Percentiles rank a stretch among this genome's conserved stretches.
phyloP scores from a whole-genome alignment of 371 early-diverging fungal species.

The Sporodiniella umbellata region DNA sequence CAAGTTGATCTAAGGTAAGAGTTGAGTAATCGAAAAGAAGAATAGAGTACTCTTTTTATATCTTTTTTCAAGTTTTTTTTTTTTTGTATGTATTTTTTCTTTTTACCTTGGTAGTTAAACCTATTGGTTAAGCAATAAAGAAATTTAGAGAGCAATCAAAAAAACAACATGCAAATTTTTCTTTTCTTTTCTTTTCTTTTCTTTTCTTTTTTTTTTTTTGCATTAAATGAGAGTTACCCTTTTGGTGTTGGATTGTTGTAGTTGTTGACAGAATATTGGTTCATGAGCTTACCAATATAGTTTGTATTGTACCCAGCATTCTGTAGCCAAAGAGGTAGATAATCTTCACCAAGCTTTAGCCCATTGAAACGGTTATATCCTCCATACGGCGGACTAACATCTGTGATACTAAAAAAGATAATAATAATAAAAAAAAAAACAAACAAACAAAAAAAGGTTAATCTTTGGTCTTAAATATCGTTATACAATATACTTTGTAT shows the following conservation, averaged over 20 bases:
- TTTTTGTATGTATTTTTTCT: neutral
- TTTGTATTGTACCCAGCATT: slow-evolving; percentile 59
- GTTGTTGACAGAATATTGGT: slow-evolving; percentile 43
- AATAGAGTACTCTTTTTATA: too few species aligned
- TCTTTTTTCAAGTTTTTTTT: neutral
- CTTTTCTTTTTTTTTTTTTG: too few species aligned
- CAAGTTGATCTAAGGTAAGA: slow-evolving; percentile 45
- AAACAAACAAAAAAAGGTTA: too few species aligned
- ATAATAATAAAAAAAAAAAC: neutral
- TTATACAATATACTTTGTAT: slow-evolving; percentile 45
- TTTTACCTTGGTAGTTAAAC: slow-evolving; percentile 27
- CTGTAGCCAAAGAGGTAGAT: slow-evolving; percentile 47
- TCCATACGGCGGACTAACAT: slow-evolving; percentile 57
- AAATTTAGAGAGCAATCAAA: too few species aligned
- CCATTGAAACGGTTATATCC: slow-evolving; percentile 51
- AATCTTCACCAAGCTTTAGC: slow-evolving; percentile 44
- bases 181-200: neutral
- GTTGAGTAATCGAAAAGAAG: too few species aligned
- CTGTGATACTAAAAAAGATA: slow-evolving; percentile 29
- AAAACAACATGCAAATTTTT: too few species aligned
- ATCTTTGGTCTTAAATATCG: too few species aligned
- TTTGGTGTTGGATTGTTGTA: slow-evolving; percentile 36
- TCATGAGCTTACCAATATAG: slow-evolving; percentile 68
- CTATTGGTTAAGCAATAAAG: too few species aligned
- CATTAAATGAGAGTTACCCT: too few species aligned